Base-by-base conservation (phyloP, 495 filamentous ascomycete species). In the Thermochaetoides thermophila region DNA sequence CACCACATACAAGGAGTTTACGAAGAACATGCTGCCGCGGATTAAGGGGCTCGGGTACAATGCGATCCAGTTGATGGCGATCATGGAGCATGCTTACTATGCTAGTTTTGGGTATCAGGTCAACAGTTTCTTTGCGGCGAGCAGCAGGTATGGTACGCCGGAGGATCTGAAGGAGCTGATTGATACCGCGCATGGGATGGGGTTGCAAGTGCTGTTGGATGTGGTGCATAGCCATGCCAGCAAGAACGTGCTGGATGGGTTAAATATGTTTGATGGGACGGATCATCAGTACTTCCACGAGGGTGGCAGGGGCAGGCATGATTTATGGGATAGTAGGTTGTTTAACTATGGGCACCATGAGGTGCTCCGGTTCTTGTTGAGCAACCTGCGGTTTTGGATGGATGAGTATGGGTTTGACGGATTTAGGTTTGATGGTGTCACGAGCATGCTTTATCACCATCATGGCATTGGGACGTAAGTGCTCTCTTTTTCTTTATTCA, bases 51-150 rank as follows among this genome's bases (percentile, higher is more conserved):
- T 95, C 35, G 89, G 87, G 34, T 97, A 97, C 61, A 95, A 97
- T 60, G 79, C 86, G 25, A 95, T 97, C 45, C 89, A 97, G 56
- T 66, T 97, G 43, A 97, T 97, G 89, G 89, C 89, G 25, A 69
- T 97, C 45, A 96, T 96, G 84, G 89, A 97, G 53, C 89, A 97
- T 60, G 87, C 89, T 17, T 97, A 97, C 63, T 97, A 97, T 56
- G 89, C 89, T 42, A 95, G 87, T 45, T 97, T 97, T 48, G 89
- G 89, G 21, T 97, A 97, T 57, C 89, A 97, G 52, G 73, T 97
- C 45, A 96, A 94, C 57, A 94, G 79, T 59, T 96, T 97, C 68
- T 97, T 96, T 50, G 91, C 89, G 24, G 87, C 85, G 1, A 95
- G 86, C 54, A 95, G 86, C 55, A 76, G 89, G 40, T 97, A 94